Percentiles rank a stretch among this genome's conserved stretches.
phyloP scores from a whole-genome alignment of 202 grass and related monocot species.

The Saccharum hybrid region DNA sequence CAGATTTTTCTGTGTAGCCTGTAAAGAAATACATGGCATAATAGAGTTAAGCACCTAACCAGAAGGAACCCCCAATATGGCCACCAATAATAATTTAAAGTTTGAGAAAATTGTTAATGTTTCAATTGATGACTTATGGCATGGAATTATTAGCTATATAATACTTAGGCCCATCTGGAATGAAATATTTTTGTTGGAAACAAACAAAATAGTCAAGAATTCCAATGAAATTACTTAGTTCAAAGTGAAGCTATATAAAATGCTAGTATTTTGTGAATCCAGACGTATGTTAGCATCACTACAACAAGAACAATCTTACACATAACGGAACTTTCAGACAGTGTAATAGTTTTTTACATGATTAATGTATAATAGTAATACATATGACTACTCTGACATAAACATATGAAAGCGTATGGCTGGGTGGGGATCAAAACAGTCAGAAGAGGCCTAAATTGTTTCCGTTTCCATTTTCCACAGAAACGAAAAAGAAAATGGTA shows the following conservation, averaged over 20 bases:
- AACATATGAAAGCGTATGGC: constrained; percentile 15
- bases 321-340: not conserved
- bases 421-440: not conserved
- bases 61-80: constrained; percentile 40
- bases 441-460: not conserved
- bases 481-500: not conserved
- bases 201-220: not conserved
- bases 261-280: not conserved
- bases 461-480: not conserved
- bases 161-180: not conserved
- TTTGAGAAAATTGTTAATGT: constrained; percentile 10
- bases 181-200: constrained; percentile 18
- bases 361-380: not conserved
- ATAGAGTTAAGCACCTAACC: constrained; percentile 45
- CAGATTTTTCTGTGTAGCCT: constrained; percentile 59
- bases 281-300: constrained; percentile 12
- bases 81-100: constrained; percentile 38
- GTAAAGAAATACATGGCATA: constrained; percentile 69
- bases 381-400: not conserved
- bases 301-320: constrained; percentile 12
- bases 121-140: not conserved
- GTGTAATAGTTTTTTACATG: not conserved
- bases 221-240: constrained; percentile 19
- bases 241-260: not conserved
- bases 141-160: constrained; percentile 1